Evolutionary conservation across 352 stramenopile genomes (phyloP).

Genomic region (Globisporangium paddicum): DNA sequence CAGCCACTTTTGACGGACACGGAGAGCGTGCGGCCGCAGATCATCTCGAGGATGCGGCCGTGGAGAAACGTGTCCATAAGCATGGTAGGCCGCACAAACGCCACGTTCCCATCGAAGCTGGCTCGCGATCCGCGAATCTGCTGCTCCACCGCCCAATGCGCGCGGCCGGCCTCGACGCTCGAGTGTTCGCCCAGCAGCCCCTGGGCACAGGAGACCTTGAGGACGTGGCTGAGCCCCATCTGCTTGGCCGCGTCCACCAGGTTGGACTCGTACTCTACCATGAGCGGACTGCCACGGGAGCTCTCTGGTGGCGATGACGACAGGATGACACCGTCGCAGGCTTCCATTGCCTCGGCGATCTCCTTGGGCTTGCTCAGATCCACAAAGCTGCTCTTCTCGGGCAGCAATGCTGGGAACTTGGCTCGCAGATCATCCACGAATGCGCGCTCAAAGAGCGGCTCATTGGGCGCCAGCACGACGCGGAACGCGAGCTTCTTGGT

Average conservation of each 20-base stretch:
- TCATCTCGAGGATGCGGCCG: constrained; percentile 46
- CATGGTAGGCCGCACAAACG: constrained; percentile 36
- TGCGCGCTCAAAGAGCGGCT: constrained; percentile 9
- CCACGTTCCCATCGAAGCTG: constrained; percentile 12
- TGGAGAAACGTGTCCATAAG: constrained; percentile 59
- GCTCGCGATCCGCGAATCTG: constrained; percentile 18
- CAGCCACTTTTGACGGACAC: constrained; percentile 47
- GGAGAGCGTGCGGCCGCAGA: constrained; percentile 62
- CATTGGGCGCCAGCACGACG: constrained; percentile 13
- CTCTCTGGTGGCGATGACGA: constrained; percentile 14
- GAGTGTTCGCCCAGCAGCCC: constrained; percentile 33
- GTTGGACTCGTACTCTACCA: constrained; percentile 14
- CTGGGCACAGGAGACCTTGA: constrained; percentile 56
- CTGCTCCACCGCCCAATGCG: constrained; percentile 47
- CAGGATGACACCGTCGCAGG: constrained; percentile 44
- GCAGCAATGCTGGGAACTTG: constrained; percentile 22
- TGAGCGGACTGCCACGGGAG: constrained; percentile 6
- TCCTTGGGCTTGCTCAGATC: constrained; percentile 42
- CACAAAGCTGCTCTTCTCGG: constrained; percentile 23
- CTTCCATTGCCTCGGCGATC: constrained; percentile 30
- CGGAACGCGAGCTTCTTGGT: constrained; percentile 16
- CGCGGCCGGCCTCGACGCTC: constrained; percentile 25
- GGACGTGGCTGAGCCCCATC: constrained; percentile 17
- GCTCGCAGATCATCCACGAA: constrained; percentile 19
- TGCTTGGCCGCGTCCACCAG: constrained; percentile 13